Base-by-base conservation (phyloP, 495 filamentous ascomycete species). In the Glonium stellatum region DNA sequence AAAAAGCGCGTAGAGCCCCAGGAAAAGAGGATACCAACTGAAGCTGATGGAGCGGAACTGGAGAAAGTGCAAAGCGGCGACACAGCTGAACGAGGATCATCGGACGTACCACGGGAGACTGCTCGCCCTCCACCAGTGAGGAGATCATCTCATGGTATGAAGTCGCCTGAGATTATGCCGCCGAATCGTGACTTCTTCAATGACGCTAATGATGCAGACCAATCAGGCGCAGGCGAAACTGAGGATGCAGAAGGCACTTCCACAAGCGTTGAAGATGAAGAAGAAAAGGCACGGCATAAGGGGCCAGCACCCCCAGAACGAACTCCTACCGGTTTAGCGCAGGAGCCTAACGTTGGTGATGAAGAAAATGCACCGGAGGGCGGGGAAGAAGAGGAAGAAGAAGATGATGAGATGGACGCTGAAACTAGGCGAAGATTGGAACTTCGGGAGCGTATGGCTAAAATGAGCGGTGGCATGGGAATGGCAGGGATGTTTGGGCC, bases 401-500 rank as follows among this genome's bases (percentile, higher is more conserved):
- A 90, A 46, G 89, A 93, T 54, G 89, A 93, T 46, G 92, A 96
- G n/a, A 75, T 95, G 49, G 93, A 98, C 60, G 90, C 90, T 0
- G 93, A 98, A 70, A 77, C 90, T 37, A 86, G 82, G 59, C 87
- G 92, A 60, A 86, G 86, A 71, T 84, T 95, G 75, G 93, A 95
- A 66, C 77, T 98, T 55, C 84, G 95, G 44, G 90, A 91, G 54
- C 84, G 93, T 61, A 97, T 98, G 89, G 92, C 92, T 23, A 96
- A 95, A 74, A 95, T 98, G 88, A 93, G 90, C 63, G 93, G 95
- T 60, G 93, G 93, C 15, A 96, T 96, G 90, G 91, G 92, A 15
- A 92, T 96, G 86, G 85, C 89, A 71, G 91, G 92, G 49, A 92
- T 97, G 81, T 93, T 96, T 72, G 89, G 89, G 11, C 80, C 86